A percentile compares a stretch with the other conserved stretches of the same genome.
phyloP scores from a whole-genome alignment of 2,329 filamentous ascomycete genomes.

The Fusarium sp. region DNA sequence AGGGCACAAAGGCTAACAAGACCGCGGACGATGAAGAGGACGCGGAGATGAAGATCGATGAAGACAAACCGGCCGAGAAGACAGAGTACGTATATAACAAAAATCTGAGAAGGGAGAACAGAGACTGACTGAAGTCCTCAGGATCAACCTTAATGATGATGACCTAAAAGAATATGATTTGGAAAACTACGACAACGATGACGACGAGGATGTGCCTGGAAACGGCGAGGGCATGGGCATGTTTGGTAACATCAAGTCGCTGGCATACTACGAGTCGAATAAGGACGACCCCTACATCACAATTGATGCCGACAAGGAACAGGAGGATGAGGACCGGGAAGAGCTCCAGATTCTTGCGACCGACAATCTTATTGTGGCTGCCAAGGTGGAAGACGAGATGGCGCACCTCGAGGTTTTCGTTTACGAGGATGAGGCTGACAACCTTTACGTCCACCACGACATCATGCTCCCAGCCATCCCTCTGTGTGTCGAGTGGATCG shows the following conservation, averaged over 20 bases:
- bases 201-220: constrained; percentile 58
- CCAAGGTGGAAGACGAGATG: constrained; percentile 96
- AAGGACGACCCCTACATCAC: constrained; percentile 98
- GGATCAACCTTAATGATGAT: constrained; percentile 70
- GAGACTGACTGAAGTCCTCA: constrained; percentile 41
- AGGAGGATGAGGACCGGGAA: constrained; percentile 87
- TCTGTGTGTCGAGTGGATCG: constrained; percentile 93
- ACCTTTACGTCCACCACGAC: constrained; percentile 98
- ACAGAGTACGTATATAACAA: constrained; percentile 47
- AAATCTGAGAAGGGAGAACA: background rate
- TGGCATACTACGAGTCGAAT: constrained; percentile 94
- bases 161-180: constrained; percentile 96
- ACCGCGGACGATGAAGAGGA: constrained; percentile 44
- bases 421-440: constrained; percentile 94
- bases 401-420: constrained; percentile 97
- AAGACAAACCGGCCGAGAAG: constrained; percentile 41
- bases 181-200: constrained; percentile 93
- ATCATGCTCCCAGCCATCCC: constrained; percentile 99
- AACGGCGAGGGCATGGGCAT: constrained; percentile 80
- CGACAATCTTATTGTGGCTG: constrained; percentile 91
- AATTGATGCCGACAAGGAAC: constrained; percentile 74
- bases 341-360: constrained; percentile 92
- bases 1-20: constrained; percentile 39
- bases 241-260: constrained; percentile 93
- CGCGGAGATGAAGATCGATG: constrained; percentile 50